A percentile compares a stretch with the other conserved stretches of the same genome.
Conservation (phyloP, 257 asterid genomes). For the Datura wrightii region DNA sequence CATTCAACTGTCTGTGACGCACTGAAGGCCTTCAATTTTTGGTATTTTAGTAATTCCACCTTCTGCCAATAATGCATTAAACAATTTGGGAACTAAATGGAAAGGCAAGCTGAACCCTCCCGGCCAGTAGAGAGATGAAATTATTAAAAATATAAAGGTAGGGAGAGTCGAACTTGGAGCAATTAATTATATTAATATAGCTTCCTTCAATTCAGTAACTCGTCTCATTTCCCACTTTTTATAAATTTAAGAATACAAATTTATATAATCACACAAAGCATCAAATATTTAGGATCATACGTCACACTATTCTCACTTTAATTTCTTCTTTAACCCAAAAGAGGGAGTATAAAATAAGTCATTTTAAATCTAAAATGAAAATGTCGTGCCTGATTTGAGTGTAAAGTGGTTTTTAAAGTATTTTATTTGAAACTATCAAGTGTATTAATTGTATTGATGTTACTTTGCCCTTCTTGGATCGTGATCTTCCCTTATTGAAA, state of each 20-base stretch:
- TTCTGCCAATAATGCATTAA: conserved; percentile 28
- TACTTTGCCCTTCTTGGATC: too few relatives aligned
- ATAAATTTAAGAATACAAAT: background rate
- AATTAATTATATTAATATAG: too few relatives aligned
- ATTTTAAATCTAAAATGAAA: too few relatives aligned
- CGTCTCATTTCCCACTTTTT: background rate
- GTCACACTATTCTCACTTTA: too few relatives aligned
- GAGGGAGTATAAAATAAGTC: too few relatives aligned
- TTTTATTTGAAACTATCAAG: too few relatives aligned
- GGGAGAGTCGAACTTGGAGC: conserved; percentile 2
- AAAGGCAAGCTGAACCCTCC: background rate
- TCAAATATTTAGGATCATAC: too few relatives aligned
- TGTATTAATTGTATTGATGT: too few relatives aligned
- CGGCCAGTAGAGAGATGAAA: background rate
- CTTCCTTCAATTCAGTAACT: background rate
- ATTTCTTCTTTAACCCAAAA: too few relatives aligned
- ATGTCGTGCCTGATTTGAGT: too few relatives aligned
- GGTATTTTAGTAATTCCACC: background rate
- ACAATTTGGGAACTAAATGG: background rate
- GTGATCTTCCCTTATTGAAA: too few relatives aligned
- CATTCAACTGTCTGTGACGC: conserved; percentile 5
- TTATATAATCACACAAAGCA: background rate
- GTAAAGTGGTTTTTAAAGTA: too few relatives aligned
- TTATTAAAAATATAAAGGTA: background rate
- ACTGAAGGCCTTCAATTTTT: background rate